These are phyloP conservation scores for Pneumocystis murina DNA, from an alignment of 1,139 yeast species.

Conservation along the genomic window DNA sequence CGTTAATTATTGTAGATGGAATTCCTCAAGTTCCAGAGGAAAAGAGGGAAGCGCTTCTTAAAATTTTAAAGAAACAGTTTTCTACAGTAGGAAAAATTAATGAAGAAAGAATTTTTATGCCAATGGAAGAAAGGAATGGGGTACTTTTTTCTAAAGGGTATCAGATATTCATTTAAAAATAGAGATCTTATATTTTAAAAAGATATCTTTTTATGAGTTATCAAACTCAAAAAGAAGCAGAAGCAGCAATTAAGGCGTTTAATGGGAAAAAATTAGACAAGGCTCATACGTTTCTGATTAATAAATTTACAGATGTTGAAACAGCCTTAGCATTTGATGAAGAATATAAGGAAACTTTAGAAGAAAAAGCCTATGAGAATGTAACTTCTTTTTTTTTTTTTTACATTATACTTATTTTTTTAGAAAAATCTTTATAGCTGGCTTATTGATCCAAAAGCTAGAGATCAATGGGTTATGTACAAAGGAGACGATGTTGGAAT, in stretches of 20 bases:
- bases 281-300: constrained; percentile 76
- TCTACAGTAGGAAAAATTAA: constrained; percentile 55
- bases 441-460: constrained; percentile 77
- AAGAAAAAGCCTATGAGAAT: constrained; percentile 28
- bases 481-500: constrained; percentile 69
- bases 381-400: neutral
- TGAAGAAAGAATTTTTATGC: constrained; percentile 62
- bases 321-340: constrained; percentile 59
- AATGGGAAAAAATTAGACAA: constrained; percentile 87
- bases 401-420: constrained; percentile 12
- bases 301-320: constrained; percentile 72
- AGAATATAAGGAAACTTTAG: constrained; percentile 42
- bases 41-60: constrained; percentile 69
- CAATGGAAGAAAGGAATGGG: constrained; percentile 61
- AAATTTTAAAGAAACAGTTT: constrained; percentile 57
- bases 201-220: constrained; percentile 67
- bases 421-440: constrained; percentile 74
- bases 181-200: neutral
- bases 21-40: constrained; percentile 90
- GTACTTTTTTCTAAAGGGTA: constrained; percentile 10
- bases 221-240: constrained; percentile 52
- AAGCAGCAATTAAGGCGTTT: constrained; percentile 61
- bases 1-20: constrained; percentile 80
- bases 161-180: neutral
- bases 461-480: constrained; percentile 82